Conservation (phyloP, 2,329 filamentous ascomycete species). For the Venturia asperata region DNA sequence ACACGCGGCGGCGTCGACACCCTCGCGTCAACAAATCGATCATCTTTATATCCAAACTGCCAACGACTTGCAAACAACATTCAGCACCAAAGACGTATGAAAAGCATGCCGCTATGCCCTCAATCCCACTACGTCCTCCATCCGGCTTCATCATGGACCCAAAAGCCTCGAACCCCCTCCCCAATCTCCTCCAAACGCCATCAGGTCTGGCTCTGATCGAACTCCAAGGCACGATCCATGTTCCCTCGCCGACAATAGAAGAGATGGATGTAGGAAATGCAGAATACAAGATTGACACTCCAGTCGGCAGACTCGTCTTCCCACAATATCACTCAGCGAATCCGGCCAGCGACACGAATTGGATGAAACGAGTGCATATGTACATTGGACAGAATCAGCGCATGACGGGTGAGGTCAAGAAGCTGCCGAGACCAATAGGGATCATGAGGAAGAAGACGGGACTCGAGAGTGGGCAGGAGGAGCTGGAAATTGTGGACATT, state of each 20-base stretch:
- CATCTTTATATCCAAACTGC: background rate
- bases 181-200: constrained; percentile 78
- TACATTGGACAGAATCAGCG: constrained; percentile 86
- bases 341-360: constrained; percentile 51
- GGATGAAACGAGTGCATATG: constrained; percentile 87
- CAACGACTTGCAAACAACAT: background rate
- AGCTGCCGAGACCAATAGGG: constrained; percentile 68
- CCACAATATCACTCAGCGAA: constrained; percentile 60
- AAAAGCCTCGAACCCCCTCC: constrained; percentile 53
- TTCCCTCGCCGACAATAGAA: constrained; percentile 43
- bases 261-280: constrained; percentile 19
- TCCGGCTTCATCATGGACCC: background rate
- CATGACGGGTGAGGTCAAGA: constrained; percentile 84
- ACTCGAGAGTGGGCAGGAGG: constrained; percentile 30
- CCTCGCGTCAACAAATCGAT: background rate
- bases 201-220: constrained; percentile 84
- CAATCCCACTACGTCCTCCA: constrained; percentile 10
- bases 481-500: constrained; percentile 79
- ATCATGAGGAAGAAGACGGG: constrained; percentile 57
- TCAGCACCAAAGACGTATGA: background rate
- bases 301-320: constrained; percentile 69
- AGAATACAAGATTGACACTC: constrained; percentile 30
- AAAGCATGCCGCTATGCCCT: constrained; percentile 7
- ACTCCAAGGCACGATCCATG: constrained; percentile 83
- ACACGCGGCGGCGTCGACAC: background rate